Percentiles rank a stretch among this genome's conserved stretches.
These are phyloP conservation scores for Cladosporium cucumerinum DNA, from an alignment of 2,329 filamentous ascomycete genomes.

Conservation along the genomic window DNA sequence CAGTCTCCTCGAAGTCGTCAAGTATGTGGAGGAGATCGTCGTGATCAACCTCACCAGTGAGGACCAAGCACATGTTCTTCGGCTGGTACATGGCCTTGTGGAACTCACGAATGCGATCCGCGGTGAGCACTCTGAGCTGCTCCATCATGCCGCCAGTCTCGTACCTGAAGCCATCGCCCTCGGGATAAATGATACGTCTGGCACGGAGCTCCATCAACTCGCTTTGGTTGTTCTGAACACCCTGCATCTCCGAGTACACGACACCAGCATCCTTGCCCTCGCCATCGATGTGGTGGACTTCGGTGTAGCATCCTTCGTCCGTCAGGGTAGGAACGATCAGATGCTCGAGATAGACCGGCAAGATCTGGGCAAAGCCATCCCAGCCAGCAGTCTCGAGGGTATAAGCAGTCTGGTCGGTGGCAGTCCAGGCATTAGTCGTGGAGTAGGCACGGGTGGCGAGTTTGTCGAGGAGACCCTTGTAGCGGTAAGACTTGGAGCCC, in stretches of 20 bases:
- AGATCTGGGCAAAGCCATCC: conserved; percentile 92
- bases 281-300: conserved; percentile 93
- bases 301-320: conserved; percentile 88
- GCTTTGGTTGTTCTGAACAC: conserved; percentile 75
- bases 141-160: conserved; percentile 99
- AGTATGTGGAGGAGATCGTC: conserved; percentile 74
- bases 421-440: conserved; percentile 94
- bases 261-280: conserved; percentile 82
- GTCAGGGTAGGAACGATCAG: conserved; percentile 87
- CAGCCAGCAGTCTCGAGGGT: conserved; percentile 93
- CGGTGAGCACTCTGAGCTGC: conserved; percentile 77
- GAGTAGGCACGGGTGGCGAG: conserved; percentile 91
- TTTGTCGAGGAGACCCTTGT: conserved; percentile 93
- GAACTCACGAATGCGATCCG: conserved; percentile 88
- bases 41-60: conserved; percentile 90
- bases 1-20: conserved; percentile 82
- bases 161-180: conserved; percentile 88
- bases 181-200: conserved; percentile 77
- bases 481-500: conserved; percentile 87
- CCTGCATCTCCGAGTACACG: conserved; percentile 99
- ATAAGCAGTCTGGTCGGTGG: conserved; percentile 93
- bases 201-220: conserved; percentile 87
- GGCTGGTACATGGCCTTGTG: conserved; percentile 98
- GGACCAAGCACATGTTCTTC: conserved; percentile 84
- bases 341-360: conserved; percentile 94